phyloP scores from a whole-genome alignment of 2,329 filamentous ascomycete species.

The Trichoderma citrinoviride region DNA sequence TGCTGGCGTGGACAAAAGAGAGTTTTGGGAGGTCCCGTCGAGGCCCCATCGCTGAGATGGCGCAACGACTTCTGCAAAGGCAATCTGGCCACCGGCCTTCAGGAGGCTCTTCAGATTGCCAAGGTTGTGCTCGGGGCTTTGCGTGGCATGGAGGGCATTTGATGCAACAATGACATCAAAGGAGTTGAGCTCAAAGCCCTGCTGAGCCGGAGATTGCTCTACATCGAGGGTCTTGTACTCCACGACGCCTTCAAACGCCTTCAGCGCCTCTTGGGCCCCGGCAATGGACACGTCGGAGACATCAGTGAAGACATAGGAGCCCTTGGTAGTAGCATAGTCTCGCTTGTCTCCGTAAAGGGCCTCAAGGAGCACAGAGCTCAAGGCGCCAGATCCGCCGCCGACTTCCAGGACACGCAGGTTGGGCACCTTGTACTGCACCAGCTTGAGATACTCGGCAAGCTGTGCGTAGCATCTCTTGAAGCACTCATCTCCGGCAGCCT shows the following conservation, averaged over 20 bases:
- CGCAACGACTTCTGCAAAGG: slow-evolving; percentile 18
- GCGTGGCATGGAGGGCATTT: slow-evolving; percentile 23
- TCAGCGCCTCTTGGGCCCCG: slow-evolving; percentile 23
- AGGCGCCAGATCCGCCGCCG: slow-evolving; percentile 37
- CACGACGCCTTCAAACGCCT: slow-evolving; percentile 15
- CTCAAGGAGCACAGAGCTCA: slow-evolving; percentile 31
- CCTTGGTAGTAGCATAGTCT: slow-evolving; percentile 24
- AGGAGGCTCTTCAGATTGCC: slow-evolving; percentile 13
- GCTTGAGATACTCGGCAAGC: slow-evolving; percentile 20
- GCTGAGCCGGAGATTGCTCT: slow-evolving; percentile 14
- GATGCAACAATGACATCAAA: slow-evolving; percentile 29
- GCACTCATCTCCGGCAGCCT: neutral
- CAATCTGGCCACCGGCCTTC: slow-evolving; percentile 20
- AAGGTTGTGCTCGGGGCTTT: neutral
- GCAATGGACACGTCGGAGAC: slow-evolving; percentile 33
- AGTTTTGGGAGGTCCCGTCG: neutral
- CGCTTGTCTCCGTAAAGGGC: slow-evolving; percentile 24
- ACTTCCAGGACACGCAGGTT: slow-evolving; percentile 39
- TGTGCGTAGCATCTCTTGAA: slow-evolving; percentile 18
- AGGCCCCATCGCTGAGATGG: slow-evolving; percentile 19
- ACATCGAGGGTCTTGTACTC: slow-evolving; percentile 29
- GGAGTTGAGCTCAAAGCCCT: slow-evolving; percentile 23
- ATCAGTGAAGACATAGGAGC: slow-evolving; percentile 39
- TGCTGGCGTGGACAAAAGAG: neutral
- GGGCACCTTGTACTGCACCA: slow-evolving; percentile 35